Base-by-base conservation (phyloP, 2,329 filamentous ascomycete species). In the Atkinsonella hypoxylon region DNA sequence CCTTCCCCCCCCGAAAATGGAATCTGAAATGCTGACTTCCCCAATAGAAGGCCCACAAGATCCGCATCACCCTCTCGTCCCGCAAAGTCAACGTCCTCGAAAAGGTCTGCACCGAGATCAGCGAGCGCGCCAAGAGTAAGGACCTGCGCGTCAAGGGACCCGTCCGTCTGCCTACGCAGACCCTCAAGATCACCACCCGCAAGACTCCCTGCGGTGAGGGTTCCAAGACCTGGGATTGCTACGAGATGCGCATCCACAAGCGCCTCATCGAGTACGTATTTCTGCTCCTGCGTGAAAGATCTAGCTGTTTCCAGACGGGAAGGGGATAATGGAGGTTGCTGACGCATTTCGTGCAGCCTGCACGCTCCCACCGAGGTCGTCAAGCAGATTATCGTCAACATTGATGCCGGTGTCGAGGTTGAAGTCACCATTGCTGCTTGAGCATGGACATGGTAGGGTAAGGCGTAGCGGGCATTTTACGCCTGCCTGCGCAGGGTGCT, bases 151-250 rank as follows among this genome's bases (percentile, higher is more conserved):
- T 95, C 78, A 97, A 97, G 86, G 91, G 93, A 68, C 89, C 91
- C 70, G 91, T 97, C 74, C 89, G 91, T 69, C 86, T 96, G 67
- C 89, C 93, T 66, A 96, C 90, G 79, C 95, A 96, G 85, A 88
- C 82, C 72, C 82, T 97, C 67, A 89, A 93, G 81, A 83, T 95
- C 80, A 89, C 87, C 71, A 95, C 93, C 80, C 87, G 93, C 70
- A 98, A 98, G 87, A 97, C 93, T 60, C 93, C 93, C 72, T 93
- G 87, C 77, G 93, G 93, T 87, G 93, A 98, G 83, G 93, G 93
- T 78, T 94, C 87, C 75, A 98, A 98, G 89, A 98, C 93, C 70
- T 98, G 93, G 93, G 93, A 97, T 73, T 84, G 81, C 74, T 98
- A 80, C 75, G 91, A 98, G 85, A 94, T 98, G 89, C 86, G 91